Percentiles rank a stretch among this genome's conserved stretches.
phyloP scores from a whole-genome alignment of 2,329 filamentous ascomycete species.

The Apiospora koreana region DNA sequence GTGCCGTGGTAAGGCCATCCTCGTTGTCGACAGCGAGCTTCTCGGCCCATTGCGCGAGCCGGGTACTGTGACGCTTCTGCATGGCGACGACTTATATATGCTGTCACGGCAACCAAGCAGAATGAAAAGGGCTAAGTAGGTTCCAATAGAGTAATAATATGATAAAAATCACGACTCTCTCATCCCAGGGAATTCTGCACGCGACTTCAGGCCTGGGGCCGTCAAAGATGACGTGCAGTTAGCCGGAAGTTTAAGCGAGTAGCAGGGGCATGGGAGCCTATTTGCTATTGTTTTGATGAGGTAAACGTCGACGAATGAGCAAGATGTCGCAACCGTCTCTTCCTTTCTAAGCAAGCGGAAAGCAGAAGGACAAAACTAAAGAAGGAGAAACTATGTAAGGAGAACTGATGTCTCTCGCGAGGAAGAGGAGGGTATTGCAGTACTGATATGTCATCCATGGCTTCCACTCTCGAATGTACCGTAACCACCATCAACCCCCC shows the following conservation, averaged over 20 bases:
- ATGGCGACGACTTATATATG: not conserved
- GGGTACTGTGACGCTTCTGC: slow-evolving; percentile 34
- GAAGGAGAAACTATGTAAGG: not conserved
- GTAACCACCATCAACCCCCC: not conserved
- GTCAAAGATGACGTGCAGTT: not conserved
- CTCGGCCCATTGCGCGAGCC: slow-evolving; percentile 45
- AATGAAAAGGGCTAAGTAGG: not conserved
- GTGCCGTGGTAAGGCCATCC: slow-evolving; percentile 72
- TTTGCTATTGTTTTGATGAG: not conserved
- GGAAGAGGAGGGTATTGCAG: not conserved
- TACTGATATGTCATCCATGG: not conserved
- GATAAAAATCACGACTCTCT: not conserved
- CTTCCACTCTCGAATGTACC: not conserved
- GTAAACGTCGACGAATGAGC: not conserved
- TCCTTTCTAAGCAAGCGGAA: not conserved
- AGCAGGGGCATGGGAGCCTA: not conserved
- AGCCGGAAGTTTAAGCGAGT: not conserved
- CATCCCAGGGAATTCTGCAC: not conserved
- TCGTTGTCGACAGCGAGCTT: slow-evolving; percentile 75
- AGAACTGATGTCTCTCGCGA: not conserved
- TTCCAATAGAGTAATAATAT: not conserved
- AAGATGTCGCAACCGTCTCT: not conserved
- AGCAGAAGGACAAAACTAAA: not conserved
- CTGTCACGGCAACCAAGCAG: not conserved
- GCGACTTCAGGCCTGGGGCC: not conserved